Percentiles rank a stretch among this genome's conserved stretches.
Conservation (phyloP, 768 basidiomycete genomes). For the Rhodotorula babjevae region DNA sequence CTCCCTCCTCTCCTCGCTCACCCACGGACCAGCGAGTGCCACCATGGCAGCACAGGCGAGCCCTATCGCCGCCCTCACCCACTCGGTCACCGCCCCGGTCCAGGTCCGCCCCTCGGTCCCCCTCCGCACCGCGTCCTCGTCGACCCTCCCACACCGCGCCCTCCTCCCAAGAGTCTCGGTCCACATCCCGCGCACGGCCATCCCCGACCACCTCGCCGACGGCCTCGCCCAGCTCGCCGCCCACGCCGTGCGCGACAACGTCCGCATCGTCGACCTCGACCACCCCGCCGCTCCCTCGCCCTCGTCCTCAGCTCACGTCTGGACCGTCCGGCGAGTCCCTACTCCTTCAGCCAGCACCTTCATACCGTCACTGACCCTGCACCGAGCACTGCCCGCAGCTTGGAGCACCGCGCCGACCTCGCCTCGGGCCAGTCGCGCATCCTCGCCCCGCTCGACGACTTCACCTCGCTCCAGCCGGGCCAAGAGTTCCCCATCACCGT, state of each 20-base stretch:
- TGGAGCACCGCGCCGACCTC: conserved; percentile 17
- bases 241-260: conserved; percentile 17
- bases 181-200: neutral
- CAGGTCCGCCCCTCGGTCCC: conserved; percentile 13
- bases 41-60: conserved; percentile 8
- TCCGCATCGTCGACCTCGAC: conserved; percentile 18
- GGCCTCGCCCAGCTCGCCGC: conserved; percentile 26
- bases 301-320: neutral
- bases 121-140: conserved; percentile 1
- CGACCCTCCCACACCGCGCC: conserved; percentile 3
- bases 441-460: conserved; percentile 31
- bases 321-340: conserved; percentile 28
- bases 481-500: conserved; percentile 17
- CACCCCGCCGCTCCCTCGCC: neutral
- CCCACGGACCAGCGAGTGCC: neutral
- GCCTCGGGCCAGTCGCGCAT: conserved; percentile 8
- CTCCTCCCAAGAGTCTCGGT: conserved; percentile 10
- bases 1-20: too few species aligned
- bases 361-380: too few species aligned
- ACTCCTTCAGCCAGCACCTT: neutral
- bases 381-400: conserved; percentile 20
- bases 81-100: neutral
- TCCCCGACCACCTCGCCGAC: conserved; percentile 13
- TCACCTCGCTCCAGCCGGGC: conserved; percentile 6
- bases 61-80: conserved; percentile 7